phyloP scores from a whole-genome alignment of 148 eudicot species.

The Oxyria digyna region DNA sequence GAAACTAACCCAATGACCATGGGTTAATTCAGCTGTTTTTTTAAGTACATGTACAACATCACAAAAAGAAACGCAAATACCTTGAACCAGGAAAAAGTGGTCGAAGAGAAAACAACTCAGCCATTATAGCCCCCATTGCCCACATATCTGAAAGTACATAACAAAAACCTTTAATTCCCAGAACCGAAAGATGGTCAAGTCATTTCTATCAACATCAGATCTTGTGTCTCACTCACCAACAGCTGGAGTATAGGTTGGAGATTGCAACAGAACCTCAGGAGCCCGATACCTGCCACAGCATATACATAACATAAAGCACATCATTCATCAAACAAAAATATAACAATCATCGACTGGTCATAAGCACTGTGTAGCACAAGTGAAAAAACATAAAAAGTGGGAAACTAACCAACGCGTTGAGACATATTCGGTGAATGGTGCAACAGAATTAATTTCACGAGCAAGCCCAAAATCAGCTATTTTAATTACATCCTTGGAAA shows the following conservation, averaged over 20 bases:
- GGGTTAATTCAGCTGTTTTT: neutral
- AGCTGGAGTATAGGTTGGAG: slow-evolving; percentile 70
- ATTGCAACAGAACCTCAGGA: slow-evolving; percentile 90
- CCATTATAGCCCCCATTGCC: slow-evolving; percentile 99
- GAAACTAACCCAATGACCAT: neutral
- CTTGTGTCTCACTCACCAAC: slow-evolving; percentile 37
- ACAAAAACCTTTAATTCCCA: neutral
- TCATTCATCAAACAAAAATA: neutral
- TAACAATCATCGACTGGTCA: neutral
- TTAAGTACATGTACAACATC: neutral
- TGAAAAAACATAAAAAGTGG: neutral
- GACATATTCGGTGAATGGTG: slow-evolving; percentile 88
- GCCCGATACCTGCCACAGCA: slow-evolving; percentile 73
- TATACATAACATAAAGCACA: neutral
- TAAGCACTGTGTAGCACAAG: neutral
- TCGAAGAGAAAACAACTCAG: slow-evolving; percentile 70
- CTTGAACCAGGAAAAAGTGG: slow-evolving; percentile 91
- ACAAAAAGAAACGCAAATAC: slow-evolving; percentile 15
- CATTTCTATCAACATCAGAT: neutral
- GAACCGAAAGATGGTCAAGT: neutral
- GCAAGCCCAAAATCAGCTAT: slow-evolving; percentile 99
- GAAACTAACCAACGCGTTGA: slow-evolving; percentile 70
- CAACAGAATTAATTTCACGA: slow-evolving; percentile 61
- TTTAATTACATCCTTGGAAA: slow-evolving; percentile 66
- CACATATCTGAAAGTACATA: slow-evolving; percentile 60